phyloP scores from a whole-genome alignment of 345 rosid species.

The Citrus unshiu region DNA sequence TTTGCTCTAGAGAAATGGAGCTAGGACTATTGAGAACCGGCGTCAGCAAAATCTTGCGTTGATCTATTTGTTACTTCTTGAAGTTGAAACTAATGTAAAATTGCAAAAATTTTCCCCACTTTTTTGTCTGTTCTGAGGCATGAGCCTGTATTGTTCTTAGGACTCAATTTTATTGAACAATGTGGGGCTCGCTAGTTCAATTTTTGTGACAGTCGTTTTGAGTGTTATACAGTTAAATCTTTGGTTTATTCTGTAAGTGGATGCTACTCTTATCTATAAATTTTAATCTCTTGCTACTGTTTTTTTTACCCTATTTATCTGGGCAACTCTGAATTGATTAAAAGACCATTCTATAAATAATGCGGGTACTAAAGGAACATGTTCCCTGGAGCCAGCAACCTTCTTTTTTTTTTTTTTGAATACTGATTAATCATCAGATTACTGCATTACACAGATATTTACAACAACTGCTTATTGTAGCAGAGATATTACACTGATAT shows the following conservation, averaged over 20 bases:
- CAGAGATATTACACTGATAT: too few relatives aligned
- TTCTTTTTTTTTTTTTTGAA: too few relatives aligned
- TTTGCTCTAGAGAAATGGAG: constrained; percentile 36
- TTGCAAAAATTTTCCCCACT: constrained; percentile 13
- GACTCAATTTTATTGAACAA: constrained; percentile 29
- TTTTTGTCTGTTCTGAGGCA: constrained; percentile 18
- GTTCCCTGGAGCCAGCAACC: too few relatives aligned
- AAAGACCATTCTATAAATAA: too few relatives aligned
- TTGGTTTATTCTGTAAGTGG: neutral
- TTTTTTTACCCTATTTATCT: too few relatives aligned
- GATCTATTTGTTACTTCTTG: constrained; percentile 26
- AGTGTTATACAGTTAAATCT: constrained; percentile 3
- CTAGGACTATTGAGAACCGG: constrained; percentile 38
- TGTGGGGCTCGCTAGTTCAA: constrained; percentile 16
- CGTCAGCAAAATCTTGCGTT: constrained; percentile 21
- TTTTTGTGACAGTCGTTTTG: constrained; percentile 1
- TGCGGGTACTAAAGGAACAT: too few relatives aligned
- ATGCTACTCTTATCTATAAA: neutral
- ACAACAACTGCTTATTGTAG: too few relatives aligned
- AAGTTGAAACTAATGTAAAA: constrained; percentile 32
- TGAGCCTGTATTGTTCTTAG: constrained; percentile 27
- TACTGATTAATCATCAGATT: too few relatives aligned
- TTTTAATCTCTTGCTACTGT: too few relatives aligned
- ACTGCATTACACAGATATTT: too few relatives aligned
- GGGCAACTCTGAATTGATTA: too few relatives aligned